A percentile compares a stretch with the other conserved stretches of the same genome.
Conservation (phyloP, 257 asterid genomes). For the Fraxinus anomala region DNA sequence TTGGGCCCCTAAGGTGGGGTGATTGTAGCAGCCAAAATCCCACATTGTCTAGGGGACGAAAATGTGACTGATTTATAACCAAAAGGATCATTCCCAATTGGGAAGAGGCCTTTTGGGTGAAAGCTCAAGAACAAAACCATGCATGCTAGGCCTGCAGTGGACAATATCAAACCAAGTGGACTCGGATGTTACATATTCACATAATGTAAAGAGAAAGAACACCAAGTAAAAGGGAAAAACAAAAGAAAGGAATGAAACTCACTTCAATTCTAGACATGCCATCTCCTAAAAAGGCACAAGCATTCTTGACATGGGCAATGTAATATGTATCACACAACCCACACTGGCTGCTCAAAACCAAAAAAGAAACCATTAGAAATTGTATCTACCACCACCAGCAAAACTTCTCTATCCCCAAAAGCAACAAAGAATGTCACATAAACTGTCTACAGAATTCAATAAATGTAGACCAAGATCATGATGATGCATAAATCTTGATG, state of each 20-base stretch:
- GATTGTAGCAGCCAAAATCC: no score
- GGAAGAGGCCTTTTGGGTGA: no score
- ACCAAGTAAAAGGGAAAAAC: neutral
- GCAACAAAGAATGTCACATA: neutral
- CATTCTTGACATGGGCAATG: slow-evolving; percentile 92
- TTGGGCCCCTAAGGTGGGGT: no score
- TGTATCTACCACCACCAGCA: neutral
- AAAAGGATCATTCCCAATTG: no score
- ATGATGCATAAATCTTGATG: neutral
- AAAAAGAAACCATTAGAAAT: slow-evolving; percentile 17
- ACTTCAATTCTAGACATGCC: slow-evolving; percentile 98
- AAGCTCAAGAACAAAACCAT: no score
- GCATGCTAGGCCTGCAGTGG: no score
- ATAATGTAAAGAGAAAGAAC: slow-evolving; percentile 1
- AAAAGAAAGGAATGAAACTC: slow-evolving; percentile 30
- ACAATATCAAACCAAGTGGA: no score
- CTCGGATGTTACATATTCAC: neutral
- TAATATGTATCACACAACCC: slow-evolving; percentile 93
- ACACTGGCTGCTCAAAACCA: slow-evolving; percentile 65
- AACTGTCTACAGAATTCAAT: neutral
- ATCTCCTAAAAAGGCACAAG: slow-evolving; percentile 96
- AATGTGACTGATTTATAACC: no score
- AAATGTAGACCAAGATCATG: neutral
- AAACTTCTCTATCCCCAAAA: slow-evolving; percentile 3
- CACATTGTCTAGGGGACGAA: no score